Percentiles rank a stretch among this genome's conserved stretches.
phyloP scores from a whole-genome alignment of 257 asterid genomes.

The Nicotiana tomentosiformis region DNA sequence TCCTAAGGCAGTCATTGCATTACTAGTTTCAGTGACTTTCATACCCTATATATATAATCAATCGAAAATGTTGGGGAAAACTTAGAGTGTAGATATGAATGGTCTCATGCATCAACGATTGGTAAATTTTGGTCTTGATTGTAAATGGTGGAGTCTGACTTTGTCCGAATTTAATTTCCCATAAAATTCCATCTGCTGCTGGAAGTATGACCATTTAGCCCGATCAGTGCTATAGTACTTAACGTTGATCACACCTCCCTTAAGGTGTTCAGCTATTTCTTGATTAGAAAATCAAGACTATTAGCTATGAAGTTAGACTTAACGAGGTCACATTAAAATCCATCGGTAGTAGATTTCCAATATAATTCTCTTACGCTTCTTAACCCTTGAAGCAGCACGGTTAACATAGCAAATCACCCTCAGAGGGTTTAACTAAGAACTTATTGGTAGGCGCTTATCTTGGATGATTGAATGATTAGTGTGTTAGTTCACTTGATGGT shows the following conservation, averaged over 20 bases:
- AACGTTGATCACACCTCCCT: neutral
- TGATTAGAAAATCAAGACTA: neutral
- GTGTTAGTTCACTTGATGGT: neutral
- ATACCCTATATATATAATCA: neutral
- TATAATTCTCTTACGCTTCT: neutral
- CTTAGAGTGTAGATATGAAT: neutral
- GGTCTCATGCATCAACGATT: neutral
- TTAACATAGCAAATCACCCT: neutral
- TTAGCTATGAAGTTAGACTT: neutral
- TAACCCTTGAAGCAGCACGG: neutral
- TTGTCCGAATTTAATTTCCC: neutral
- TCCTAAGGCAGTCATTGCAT: neutral
- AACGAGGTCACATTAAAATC: neutral
- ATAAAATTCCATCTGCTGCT: neutral
- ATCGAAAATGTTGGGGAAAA: neutral
- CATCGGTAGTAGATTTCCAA: neutral
- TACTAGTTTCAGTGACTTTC: neutral
- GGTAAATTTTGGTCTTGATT: neutral
- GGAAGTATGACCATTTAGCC: neutral
- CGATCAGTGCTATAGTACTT: neutral
- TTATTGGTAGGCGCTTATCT: neutral
- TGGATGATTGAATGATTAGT: neutral
- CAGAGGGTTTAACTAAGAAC: neutral
- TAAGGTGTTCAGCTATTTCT: neutral
- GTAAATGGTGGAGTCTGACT: neutral